Evolutionary conservation across 2,329 filamentous ascomycete species (phyloP).

Genomic region (Venturia nashicola): DNA sequence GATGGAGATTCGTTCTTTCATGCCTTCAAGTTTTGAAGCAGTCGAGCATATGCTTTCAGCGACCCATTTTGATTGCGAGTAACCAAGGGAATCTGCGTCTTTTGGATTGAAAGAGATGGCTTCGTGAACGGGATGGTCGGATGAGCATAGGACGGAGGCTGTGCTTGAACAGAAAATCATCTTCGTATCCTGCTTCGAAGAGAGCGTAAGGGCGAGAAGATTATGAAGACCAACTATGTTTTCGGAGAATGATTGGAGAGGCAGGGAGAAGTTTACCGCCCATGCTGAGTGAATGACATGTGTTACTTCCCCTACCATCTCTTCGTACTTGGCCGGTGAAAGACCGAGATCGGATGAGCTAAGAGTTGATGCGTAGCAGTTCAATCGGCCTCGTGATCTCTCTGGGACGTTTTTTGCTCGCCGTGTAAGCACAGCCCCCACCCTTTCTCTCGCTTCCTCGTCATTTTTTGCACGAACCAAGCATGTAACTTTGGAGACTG

Average conservation of each 20-base stretch:
- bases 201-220: neutral
- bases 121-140: neutral
- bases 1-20: constrained; percentile 19
- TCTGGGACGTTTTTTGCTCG: no score
- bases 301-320: constrained; percentile 20
- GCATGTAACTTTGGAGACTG: constrained; percentile 34
- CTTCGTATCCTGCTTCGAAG: neutral
- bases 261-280: constrained; percentile 46
- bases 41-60: constrained; percentile 32
- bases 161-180: constrained; percentile 4
- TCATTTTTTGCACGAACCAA: constrained; percentile 33
- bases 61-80: constrained; percentile 31
- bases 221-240: constrained; percentile 24
- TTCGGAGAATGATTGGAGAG: constrained; percentile 35
- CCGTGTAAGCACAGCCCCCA: neutral
- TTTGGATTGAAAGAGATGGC: neutral
- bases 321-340: constrained; percentile 14
- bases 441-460: neutral
- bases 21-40: constrained; percentile 19
- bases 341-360: constrained; percentile 1
- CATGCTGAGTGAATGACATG: constrained; percentile 40
- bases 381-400: neutral
- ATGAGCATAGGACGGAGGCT: neutral
- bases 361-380: neutral
- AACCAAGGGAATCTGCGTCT: constrained; percentile 6